Evolutionary conservation across 2,329 filamentous ascomycete species (phyloP).

Genomic region (Ceratocystis cacaofunesta): DNA sequence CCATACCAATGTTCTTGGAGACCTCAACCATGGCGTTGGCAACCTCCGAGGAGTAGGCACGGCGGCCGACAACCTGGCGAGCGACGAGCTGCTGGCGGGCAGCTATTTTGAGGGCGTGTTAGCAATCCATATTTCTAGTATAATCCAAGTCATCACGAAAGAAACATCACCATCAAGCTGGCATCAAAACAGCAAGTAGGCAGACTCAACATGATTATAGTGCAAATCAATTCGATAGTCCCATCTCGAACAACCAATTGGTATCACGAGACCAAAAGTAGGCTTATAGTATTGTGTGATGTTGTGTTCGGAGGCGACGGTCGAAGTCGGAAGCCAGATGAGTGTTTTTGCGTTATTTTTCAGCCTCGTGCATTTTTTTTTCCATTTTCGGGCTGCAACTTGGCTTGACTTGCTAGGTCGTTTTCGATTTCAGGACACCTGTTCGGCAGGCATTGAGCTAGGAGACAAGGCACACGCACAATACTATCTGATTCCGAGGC

Average conservation of each 20-base stretch:
- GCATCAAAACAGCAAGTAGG: background rate
- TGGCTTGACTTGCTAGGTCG: constrained; percentile 1
- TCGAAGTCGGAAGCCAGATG: background rate
- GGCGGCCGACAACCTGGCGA: constrained; percentile 42
- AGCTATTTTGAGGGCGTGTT: constrained; percentile 13
- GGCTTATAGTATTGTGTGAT: background rate
- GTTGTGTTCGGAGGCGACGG: background rate
- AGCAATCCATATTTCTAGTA: constrained; percentile 5
- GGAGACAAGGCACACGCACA: background rate
- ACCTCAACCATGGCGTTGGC: constrained; percentile 78
- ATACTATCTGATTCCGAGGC: constrained; percentile 1
- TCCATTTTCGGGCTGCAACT: background rate
- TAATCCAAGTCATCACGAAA: background rate
- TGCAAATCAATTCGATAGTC: background rate
- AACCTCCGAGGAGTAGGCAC: constrained; percentile 77
- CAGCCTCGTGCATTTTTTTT: background rate
- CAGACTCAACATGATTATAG: background rate
- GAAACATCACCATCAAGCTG: background rate
- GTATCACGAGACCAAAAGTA: background rate
- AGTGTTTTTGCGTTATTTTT: constrained; percentile 11
- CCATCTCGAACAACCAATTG: constrained; percentile 11
- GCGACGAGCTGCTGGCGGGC: constrained; percentile 17
- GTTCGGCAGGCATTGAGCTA: constrained; percentile 9
- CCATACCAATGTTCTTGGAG: constrained; percentile 84
- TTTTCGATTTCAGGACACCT: constrained; percentile 13